Percentiles rank a stretch among this genome's conserved stretches.
phyloP scores from a whole-genome alignment of 805 yeast species.

The Yamadazyma sp. region DNA sequence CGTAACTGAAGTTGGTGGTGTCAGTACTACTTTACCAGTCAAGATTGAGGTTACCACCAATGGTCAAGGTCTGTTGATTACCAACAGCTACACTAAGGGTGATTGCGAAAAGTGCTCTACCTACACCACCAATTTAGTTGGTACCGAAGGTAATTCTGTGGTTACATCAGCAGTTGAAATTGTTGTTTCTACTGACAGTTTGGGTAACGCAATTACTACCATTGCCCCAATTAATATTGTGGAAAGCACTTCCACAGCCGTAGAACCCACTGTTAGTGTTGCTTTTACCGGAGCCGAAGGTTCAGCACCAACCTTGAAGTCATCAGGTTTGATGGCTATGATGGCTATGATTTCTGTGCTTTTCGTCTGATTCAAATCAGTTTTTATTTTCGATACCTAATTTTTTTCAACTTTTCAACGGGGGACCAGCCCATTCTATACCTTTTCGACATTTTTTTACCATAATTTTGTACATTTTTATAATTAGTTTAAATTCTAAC shows the following conservation, averaged over 20 bases:
- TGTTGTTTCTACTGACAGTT: conserved; percentile 5
- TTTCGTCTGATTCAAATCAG: conserved; percentile 4
- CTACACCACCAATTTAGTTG: conserved; percentile 1
- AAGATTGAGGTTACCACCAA: conserved; percentile 6
- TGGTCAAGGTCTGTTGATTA: conserved; percentile 2
- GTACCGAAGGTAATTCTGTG: not conserved
- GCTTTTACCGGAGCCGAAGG: conserved; percentile 1
- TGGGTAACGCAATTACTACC: conserved; percentile 6
- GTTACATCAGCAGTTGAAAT: conserved; percentile 1
- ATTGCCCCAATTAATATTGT: conserved; percentile 1
- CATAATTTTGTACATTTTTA: not conserved
- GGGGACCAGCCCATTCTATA: not conserved
- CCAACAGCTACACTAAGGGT: conserved; percentile 1
- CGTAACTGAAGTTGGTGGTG: not conserved
- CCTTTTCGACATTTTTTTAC: not conserved
- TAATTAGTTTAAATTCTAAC: not conserved
- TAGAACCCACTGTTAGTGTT: not conserved
- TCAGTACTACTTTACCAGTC: not conserved
- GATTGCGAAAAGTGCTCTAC: conserved; percentile 6
- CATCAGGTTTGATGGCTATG: conserved; percentile 6
- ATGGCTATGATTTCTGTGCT: conserved; percentile 6
- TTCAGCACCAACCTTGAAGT: conserved; percentile 3
- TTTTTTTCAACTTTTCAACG: not conserved
- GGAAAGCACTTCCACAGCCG: conserved; percentile 2
- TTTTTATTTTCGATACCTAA: conserved; percentile 5